Conservation (phyloP, 2,329 filamentous ascomycete genomes). For the Beauveria australis region DNA sequence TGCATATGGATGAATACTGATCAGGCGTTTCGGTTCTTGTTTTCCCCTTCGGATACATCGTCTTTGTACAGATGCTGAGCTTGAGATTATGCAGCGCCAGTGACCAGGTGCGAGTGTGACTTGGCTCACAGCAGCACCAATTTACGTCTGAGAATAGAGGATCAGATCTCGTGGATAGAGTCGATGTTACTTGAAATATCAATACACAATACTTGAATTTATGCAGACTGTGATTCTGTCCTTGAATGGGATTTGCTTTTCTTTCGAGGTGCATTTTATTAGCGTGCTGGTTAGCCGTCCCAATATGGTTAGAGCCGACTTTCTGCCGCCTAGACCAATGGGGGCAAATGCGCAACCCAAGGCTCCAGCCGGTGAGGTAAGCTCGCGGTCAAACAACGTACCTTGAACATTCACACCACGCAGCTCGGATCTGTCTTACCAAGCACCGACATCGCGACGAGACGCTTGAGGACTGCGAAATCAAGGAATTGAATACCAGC, state of each 20-base stretch:
- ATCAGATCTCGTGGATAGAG: neutral
- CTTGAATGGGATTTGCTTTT: neutral
- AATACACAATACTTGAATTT: neutral
- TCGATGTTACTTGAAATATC: neutral
- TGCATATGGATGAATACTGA: neutral
- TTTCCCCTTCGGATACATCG: neutral
- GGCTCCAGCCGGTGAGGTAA: slow-evolving; percentile 33
- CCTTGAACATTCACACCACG: neutral
- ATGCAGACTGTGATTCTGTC: neutral
- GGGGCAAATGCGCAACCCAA: slow-evolving; percentile 11
- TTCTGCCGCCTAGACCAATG: slow-evolving; percentile 11
- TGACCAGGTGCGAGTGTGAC: neutral
- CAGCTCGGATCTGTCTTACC: neutral
- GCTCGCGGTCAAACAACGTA: slow-evolving; percentile 18
- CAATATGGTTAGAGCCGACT: slow-evolving; percentile 7
- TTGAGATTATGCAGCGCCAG: neutral
- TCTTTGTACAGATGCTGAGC: neutral
- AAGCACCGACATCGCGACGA: neutral
- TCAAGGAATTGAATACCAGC: neutral
- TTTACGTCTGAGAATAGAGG: neutral
- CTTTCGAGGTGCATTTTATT: neutral
- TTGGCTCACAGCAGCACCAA: neutral
- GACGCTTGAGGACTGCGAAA: neutral
- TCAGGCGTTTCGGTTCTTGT: neutral
- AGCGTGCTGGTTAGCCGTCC: neutral